phyloP scores from a whole-genome alignment of 139 green algal genomes.

The Protoeuglena noctilucae region DNA sequence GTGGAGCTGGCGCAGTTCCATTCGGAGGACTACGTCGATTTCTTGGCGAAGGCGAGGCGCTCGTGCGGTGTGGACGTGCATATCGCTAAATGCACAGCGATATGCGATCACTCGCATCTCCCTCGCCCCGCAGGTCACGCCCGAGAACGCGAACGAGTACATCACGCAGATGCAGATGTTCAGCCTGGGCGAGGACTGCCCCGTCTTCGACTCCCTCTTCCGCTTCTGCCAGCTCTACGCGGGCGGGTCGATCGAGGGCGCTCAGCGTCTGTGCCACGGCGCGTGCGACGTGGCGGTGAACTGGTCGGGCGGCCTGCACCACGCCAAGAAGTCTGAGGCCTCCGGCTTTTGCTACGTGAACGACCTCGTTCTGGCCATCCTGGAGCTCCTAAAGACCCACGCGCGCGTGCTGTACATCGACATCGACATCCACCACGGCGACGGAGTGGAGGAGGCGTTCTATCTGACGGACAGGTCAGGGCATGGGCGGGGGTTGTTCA shows the following conservation, averaged over 20 bases:
- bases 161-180: conserved; percentile 35
- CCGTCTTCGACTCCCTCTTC: conserved; percentile 89
- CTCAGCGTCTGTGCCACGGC: conserved; percentile 73
- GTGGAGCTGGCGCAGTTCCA: conserved; percentile 70
- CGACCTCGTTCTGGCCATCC: conserved; percentile 91
- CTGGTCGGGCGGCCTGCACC: conserved; percentile 91
- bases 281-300: conserved; percentile 82
- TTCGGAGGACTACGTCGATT: conserved; percentile 72
- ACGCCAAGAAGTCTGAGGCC: conserved; percentile 76
- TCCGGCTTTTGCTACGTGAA: conserved; percentile 97
- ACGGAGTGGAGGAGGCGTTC: conserved; percentile 76
- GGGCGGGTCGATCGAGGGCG: conserved; percentile 74
- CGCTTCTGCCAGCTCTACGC: conserved; percentile 82
- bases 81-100: too few species aligned
- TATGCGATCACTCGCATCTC: too few species aligned
- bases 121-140: too few species aligned
- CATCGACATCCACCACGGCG: conserved; percentile 74
- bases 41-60: conserved; percentile 31
- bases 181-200: conserved; percentile 76
- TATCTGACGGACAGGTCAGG: conserved; percentile 47
- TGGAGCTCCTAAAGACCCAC: conserved; percentile 90
- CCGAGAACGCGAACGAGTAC: conserved; percentile 10
- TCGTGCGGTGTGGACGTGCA: too few species aligned
- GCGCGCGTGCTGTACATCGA: conserved; percentile 55
- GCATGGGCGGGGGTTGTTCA: too few species aligned